Percentiles rank a stretch among this genome's conserved stretches.
These are phyloP conservation scores for Catenaria anguillulae DNA, from an alignment of 371 early-diverging fungal genomes.

Conservation along the genomic window DNA sequence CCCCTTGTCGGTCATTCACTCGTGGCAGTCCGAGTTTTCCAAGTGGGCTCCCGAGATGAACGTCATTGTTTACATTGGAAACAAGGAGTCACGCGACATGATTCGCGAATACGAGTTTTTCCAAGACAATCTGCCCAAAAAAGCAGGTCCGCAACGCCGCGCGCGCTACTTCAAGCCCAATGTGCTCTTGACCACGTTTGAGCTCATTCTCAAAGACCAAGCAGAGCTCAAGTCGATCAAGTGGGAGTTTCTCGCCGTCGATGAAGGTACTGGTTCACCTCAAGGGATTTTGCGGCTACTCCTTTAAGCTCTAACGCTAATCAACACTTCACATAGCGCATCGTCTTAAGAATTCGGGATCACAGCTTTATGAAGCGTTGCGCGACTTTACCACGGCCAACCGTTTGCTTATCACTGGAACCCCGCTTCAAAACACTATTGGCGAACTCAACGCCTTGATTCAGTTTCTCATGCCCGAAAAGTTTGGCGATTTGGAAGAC, in stretches of 20 bases:
- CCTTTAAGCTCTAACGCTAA: no score
- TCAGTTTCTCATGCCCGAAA: constrained; percentile 50
- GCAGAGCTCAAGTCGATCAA: neutral
- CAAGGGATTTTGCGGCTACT: constrained; percentile 12
- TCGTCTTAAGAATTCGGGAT: constrained; percentile 60
- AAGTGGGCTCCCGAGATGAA: constrained; percentile 5
- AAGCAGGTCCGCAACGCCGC: no score
- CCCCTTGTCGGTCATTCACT: constrained; percentile 30
- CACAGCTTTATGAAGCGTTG: constrained; percentile 48
- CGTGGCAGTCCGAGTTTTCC: constrained; percentile 4
- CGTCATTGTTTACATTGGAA: constrained; percentile 1
- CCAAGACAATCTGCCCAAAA: no score
- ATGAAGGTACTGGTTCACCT: constrained; percentile 9
- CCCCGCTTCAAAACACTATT: constrained; percentile 66
- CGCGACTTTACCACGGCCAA: constrained; percentile 29
- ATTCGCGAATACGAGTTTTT: constrained; percentile 89
- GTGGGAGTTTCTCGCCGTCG: constrained; percentile 2
- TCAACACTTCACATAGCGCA: no score
- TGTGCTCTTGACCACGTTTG: neutral
- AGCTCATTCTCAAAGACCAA: neutral
- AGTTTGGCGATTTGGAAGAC: constrained; percentile 28
- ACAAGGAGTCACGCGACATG: constrained; percentile 15
- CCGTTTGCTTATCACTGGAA: constrained; percentile 58
- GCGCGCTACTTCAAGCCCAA: neutral
- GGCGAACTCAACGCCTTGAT: constrained; percentile 54